Evolutionary conservation across 139 green algal species (phyloP), one percentile per base, ranked within the genome.

Genomic region (Gonium pectorale): DNA sequence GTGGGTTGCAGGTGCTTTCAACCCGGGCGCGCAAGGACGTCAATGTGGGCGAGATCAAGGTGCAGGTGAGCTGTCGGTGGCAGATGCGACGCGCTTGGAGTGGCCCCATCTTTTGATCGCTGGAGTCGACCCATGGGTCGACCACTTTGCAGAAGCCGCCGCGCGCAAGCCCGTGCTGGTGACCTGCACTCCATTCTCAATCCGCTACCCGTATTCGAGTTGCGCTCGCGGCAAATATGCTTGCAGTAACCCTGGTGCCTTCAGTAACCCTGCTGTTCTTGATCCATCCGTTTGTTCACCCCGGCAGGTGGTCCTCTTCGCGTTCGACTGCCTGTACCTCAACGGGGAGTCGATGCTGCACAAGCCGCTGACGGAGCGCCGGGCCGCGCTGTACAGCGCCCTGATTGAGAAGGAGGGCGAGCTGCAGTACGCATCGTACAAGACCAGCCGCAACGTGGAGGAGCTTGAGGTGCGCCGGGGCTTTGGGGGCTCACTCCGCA

Each of bases 281-380:
- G n/a, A n/a, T n/a, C n/a, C n/a, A n/a, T n/a, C n/a, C n/a, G n/a
- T 17, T 17, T 56, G 13, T 29, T 64, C 22, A 15, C 56, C 22
- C 5, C 35, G 13, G 41, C 66, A 94, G 75, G 95, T 99, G 38
- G 94, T 87, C 79, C 79, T 99, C 24, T 99, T 95, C 83, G 95
- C 94, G 29, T 99, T 99, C 84, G 97, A 99, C 91, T 98, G 96
- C 90, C 95, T 99, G 33, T 99, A 97, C 93, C 86, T 98, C 33
- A 97, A 99, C 90, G 97, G 97, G 44, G 37, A 92, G 56, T 84
- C 89, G 59, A 92, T 99, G 75, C 90, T 99, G 60, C 80, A 93
- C 40, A 70, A 87, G 68, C 91, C 95, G 22, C 90, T 98, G 22
- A 95, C 86, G 1, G 91, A 95, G 78, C 90, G 97, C 13, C 86